These are phyloP conservation scores for Aureococcus anophagefferens DNA, from an alignment of 108 stramenopile genomes.

Conservation along the genomic window DNA sequence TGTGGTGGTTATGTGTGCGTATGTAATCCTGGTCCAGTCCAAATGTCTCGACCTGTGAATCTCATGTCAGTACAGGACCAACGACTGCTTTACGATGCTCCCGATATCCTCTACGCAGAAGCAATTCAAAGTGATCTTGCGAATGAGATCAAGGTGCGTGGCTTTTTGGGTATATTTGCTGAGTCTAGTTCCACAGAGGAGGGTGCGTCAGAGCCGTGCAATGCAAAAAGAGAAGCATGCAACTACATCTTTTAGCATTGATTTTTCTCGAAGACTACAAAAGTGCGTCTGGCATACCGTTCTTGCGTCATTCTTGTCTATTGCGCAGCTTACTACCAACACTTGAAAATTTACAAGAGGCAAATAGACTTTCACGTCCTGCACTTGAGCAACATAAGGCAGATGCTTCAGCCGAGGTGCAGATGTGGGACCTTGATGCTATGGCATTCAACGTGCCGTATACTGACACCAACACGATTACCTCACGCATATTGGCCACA, in stretches of 20 bases:
- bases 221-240: too few relatives aligned
- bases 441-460: conserved; percentile 40
- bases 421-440: conserved; percentile 13
- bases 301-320: background rate
- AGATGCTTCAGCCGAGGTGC: background rate
- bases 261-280: background rate
- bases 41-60: background rate
- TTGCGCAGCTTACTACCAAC: background rate
- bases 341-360: conserved; percentile 1
- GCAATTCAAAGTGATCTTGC: conserved; percentile 20
- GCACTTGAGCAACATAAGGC: background rate
- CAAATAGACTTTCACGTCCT: background rate
- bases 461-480: conserved; percentile 31
- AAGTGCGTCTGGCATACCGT: background rate
- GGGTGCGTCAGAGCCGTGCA: too few relatives aligned
- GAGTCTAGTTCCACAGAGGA: too few relatives aligned
- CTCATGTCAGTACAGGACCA: conserved; percentile 15
- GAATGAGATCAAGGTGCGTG: conserved; percentile 16
- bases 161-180: too few relatives aligned
- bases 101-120: background rate
- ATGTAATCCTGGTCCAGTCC: background rate
- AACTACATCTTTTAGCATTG: too few relatives aligned
- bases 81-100: conserved; percentile 10
- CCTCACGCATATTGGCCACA: conserved; percentile 21
- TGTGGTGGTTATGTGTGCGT: too few relatives aligned